Base-by-base conservation (phyloP, 2,329 filamentous ascomycete species). In the Diatrype stigma region DNA sequence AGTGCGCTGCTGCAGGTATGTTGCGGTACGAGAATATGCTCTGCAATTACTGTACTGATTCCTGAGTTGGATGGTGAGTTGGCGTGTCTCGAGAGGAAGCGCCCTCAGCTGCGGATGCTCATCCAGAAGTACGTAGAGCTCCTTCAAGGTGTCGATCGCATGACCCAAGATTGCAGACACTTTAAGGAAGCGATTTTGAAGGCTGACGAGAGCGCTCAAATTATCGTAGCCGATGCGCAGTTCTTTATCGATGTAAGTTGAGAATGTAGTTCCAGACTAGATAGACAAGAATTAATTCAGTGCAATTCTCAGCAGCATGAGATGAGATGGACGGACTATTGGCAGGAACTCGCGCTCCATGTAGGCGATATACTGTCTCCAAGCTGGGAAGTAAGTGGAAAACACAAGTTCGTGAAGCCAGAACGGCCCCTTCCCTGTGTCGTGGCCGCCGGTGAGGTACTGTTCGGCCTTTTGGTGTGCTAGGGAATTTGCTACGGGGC, bases 181-280 rank as follows among this genome's bases (percentile, higher is more conserved):
- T 42, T 63, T 60, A 23, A 60, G 51, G 45, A 66, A 62, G 19
- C 55, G 53, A 10, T 52, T 62, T 42, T 65, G 58, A 11, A 66
- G 57, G 46, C 55, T 60, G 32, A 60, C 46, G 10, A 66, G 45
- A 26, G 51, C 42, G 45, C 57, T 63, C 7, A 66, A 55, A 42
- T 60, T 58, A 26, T 64, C 61, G 38, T 64, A 63, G 11, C 62
- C 62, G 11, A 63, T 37, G 3, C 59, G 56, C 26, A 66, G 50
- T 12, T 59, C 59, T 48, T 63, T 56, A 8, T 66, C 61, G 37
- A 65, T 65, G 38, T 58, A 65, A 4, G 60, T 60, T 5, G 62
- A 47, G 42, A 66, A 63, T 3, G 62, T 64, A 8, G 47, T 60
- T 42, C 58, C 61, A 40, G 61, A 53, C 62, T 63, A 19, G n/a